Conservation (phyloP, 2,329 filamentous ascomycete species). For the Aspergillus cejpii region DNA sequence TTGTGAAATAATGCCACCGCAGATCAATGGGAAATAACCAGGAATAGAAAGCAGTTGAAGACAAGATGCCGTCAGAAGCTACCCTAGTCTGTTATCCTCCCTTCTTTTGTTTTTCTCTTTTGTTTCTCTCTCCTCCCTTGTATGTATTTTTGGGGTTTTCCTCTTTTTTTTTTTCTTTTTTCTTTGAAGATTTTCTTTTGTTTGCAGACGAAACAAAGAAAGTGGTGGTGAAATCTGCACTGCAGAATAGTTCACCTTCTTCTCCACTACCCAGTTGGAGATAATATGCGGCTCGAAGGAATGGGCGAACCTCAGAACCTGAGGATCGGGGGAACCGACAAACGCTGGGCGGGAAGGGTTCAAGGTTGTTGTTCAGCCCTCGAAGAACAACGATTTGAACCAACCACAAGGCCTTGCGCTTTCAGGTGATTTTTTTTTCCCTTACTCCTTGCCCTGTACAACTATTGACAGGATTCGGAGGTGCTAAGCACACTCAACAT, state of each 20-base stretch:
- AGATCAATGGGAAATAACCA: not conserved
- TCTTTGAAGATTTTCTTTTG: conserved; percentile 14
- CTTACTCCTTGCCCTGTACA: not conserved
- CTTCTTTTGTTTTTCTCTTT: conserved; percentile 5
- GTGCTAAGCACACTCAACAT: conserved; percentile 17
- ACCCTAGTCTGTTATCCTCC: conserved; percentile 3
- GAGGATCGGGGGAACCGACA: conserved; percentile 14
- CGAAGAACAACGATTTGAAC: conserved; percentile 18
- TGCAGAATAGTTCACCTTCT: conserved; percentile 12
- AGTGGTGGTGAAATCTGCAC: not conserved
- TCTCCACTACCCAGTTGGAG: conserved; percentile 17
- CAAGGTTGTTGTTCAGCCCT: conserved; percentile 9
- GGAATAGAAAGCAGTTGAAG: not conserved
- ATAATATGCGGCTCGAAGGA: conserved; percentile 18
- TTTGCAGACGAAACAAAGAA: conserved; percentile 1
- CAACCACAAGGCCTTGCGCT: conserved; percentile 12
- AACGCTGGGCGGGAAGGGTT: conserved; percentile 21
- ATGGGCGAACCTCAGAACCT: conserved; percentile 14
- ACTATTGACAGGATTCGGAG: not conserved
- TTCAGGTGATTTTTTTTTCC: conserved; percentile 2
- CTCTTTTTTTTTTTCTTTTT: conserved; percentile 11
- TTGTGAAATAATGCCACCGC: not conserved
- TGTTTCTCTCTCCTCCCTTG: conserved; percentile 10
- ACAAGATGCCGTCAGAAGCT: not conserved
- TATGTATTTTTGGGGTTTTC: no score